A percentile compares a stretch with the other conserved stretches of the same genome.
These are phyloP conservation scores for Lichtheimia corymbifera DNA, from an alignment of 371 early-diverging fungal species.

Conservation along the genomic window DNA sequence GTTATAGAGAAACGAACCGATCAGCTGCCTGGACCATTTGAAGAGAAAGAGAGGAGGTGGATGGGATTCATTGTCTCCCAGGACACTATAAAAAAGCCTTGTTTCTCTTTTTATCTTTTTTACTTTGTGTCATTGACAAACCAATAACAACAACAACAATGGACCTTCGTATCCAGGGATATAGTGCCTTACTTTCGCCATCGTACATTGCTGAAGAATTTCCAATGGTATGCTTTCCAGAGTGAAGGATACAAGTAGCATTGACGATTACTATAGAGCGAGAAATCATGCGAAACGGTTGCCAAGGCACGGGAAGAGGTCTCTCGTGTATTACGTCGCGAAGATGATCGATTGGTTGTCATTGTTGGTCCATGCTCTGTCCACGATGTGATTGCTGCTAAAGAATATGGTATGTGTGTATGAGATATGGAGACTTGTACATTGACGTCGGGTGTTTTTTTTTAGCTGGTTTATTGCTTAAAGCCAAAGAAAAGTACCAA, in stretches of 20 bases:
- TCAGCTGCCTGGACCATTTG: too few species aligned
- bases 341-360: conserved; percentile 83
- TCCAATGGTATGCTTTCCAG: conserved; percentile 43
- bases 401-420: conserved; percentile 66
- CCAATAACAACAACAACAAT: conserved; percentile 9
- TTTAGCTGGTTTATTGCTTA: conserved; percentile 28
- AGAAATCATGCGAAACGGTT: conserved; percentile 32
- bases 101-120: too few species aligned
- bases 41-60: too few species aligned
- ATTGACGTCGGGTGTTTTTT: background rate
- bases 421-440: too few species aligned
- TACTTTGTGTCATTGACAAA: too few species aligned
- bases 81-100: too few species aligned
- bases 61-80: too few species aligned
- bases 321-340: conserved; percentile 67
- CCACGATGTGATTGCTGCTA: conserved; percentile 84
- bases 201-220: conserved; percentile 51
- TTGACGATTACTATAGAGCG: conserved; percentile 21
- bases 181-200: conserved; percentile 43
- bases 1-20: too few species aligned
- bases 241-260: background rate
- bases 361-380: conserved; percentile 97
- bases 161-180: conserved; percentile 40
- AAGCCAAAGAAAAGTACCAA: conserved; percentile 41
- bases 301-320: conserved; percentile 59